Base-by-base conservation (phyloP, 257 asterid species). In the Vinca minor region DNA sequence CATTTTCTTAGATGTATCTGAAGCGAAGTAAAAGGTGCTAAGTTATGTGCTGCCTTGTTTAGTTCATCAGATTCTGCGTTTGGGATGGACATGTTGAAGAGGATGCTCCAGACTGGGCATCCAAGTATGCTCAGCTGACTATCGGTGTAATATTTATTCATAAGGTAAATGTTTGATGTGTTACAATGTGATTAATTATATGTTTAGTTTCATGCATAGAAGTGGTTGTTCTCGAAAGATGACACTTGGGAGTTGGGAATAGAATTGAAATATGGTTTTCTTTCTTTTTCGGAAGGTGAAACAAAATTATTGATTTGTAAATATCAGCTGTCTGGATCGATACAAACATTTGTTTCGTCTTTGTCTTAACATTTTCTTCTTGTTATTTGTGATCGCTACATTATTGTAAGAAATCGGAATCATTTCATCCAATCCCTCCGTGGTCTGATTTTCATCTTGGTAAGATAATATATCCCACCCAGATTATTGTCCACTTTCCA, bases 1-100 rank as follows among this genome's bases (percentile, higher is more conserved):
- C 67, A 45, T 63, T 65, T 66, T 14, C 57, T 59, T 65, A 52
- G 64, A 66, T 65, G 47, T 66, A 50, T 64, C 80, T 59, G 80
- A 81, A 73, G 74, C 64, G 67, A 74, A 63, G 75, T 70, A 52
- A 69, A 77, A 74, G 79, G 75, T 75, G 81, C 75, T 85, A 82
- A 81, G 81, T 78, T 79, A 73, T 78, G 77, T 76, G 62, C 78
- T 85, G 77, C 82, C 79, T 86, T 82, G 71, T 82, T 80, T 71
- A 89, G 99, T 79, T 87, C 97, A 70, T 87, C 99, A 67, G 96
- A 93, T 76, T 87, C 99, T 60, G 95, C 97, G 11, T 93, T 93
- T 63, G 99, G 99, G 71, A 93, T 89, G 84, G 97, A 87, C 69
- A 77, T 93, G 90, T 79, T 93, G 67, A 93, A 89, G 85, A 81